Evolutionary conservation across 805 yeast genomes (phyloP), one percentile per base, ranked within the genome.

Genomic region (Myxozyma neotropica): DNA sequence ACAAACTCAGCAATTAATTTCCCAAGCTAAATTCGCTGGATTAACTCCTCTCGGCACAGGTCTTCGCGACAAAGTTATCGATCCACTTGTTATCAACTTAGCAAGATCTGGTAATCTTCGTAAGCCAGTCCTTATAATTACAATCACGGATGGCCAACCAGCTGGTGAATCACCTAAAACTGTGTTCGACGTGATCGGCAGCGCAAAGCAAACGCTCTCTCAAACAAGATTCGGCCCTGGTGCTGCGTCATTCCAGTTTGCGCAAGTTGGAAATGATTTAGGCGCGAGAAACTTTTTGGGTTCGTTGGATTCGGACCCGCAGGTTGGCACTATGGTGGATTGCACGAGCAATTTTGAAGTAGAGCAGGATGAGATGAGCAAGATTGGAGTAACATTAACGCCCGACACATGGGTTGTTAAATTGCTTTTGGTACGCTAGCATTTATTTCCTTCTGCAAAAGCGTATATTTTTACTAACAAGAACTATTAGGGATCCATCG

Each of bases 71-170:
- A 70, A 71, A 59, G 67, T 71, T 35, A 47, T 71, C 38, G 71
- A 69, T 17, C 73, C 73, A 3, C 57, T 70, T 33, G 68, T 71
- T 35, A 19, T 68, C 35, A 49, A 55, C 24, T 69, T 67, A 13
- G 69, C 68, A 19, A 56, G 65, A 23, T 29, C 61, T n/a, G 62
- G 66, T 24, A 44, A 50, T 1, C 57, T 71, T 44, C 55, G 56
- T 33, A 71, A 71, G 61, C 73, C 73, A 3, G 71, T 71, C 6
- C 55, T 71, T 49, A 61, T 71, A 19, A 68, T 71, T 42, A 49
- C 70, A 29, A 66, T 71, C 52, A 71, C 73, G 10, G 74, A 71
- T 51, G 73, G 73, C n/a, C 66, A 63, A 47, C 74, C 73, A 5
- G 72, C 72, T n/a, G 73, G 73, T 19, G 74, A 71, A 54, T 46